A percentile compares a stretch with the other conserved stretches of the same genome.
Conservation (phyloP, 2,329 filamentous ascomycete species). For the Ophiostoma populinum region DNA sequence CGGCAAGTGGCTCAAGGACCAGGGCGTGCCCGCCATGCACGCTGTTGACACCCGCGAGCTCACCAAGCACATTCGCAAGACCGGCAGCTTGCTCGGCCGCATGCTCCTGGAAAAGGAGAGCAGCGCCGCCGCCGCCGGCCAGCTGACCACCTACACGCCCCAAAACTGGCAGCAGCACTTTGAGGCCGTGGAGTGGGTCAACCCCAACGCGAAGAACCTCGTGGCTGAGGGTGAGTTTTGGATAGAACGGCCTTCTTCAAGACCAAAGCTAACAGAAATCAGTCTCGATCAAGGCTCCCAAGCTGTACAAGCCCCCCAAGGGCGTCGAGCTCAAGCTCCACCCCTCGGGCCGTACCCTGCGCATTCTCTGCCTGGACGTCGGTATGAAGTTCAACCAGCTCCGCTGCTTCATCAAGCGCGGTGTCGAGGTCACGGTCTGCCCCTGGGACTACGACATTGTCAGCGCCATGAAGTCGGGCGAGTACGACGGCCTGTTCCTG, state of each 20-base stretch:
- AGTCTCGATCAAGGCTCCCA: conserved; percentile 83
- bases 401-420: conserved; percentile 75
- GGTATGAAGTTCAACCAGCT: conserved; percentile 98
- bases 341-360: conserved; percentile 69
- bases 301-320: conserved; percentile 63
- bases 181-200: conserved; percentile 65
- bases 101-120: conserved; percentile 57
- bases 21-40: conserved; percentile 84
- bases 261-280: conserved; percentile 23
- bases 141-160: conserved; percentile 15
- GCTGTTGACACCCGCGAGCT: conserved; percentile 85
- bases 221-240: conserved; percentile 71
- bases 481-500: conserved; percentile 93
- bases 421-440: conserved; percentile 84
- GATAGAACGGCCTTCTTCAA: too few species aligned
- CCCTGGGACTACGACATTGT: conserved; percentile 94
- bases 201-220: conserved; percentile 85
- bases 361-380: conserved; percentile 86
- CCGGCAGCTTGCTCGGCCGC: conserved; percentile 91
- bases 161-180: conserved; percentile 3
- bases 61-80: conserved; percentile 83
- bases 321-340: conserved; percentile 65
- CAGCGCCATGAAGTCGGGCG: conserved; percentile 52
- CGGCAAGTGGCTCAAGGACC: conserved; percentile 90
- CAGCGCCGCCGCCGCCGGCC: conserved; percentile 15